A percentile compares a stretch with the other conserved stretches of the same genome.
phyloP scores from a whole-genome alignment of 257 asterid genomes.

The Verbena officinalis region DNA sequence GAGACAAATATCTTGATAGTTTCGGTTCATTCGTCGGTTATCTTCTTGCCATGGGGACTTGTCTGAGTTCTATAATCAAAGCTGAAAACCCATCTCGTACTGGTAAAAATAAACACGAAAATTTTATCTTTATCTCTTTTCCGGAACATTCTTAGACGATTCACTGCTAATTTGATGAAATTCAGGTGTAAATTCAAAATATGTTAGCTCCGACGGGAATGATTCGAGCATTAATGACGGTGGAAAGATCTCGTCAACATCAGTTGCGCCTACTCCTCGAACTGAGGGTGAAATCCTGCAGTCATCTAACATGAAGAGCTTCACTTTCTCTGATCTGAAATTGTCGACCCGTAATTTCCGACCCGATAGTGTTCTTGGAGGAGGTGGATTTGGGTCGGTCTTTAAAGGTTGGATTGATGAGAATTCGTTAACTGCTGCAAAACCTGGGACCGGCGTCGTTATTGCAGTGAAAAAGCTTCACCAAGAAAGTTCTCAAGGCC shows the following conservation, averaged over 20 bases:
- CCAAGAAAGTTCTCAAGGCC: slow-evolving; percentile 80
- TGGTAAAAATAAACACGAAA: slow-evolving; percentile 39
- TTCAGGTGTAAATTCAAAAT: slow-evolving; percentile 55
- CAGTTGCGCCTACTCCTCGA: slow-evolving; percentile 55
- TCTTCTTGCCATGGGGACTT: slow-evolving; percentile 57
- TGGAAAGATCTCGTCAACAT: slow-evolving; percentile 40
- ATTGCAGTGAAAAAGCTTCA: slow-evolving; percentile 84
- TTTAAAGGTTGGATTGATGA: slow-evolving; percentile 94
- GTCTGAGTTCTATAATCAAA: slow-evolving; percentile 60
- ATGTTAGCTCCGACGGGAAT: slow-evolving; percentile 49
- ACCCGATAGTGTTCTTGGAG: slow-evolving; percentile 82
- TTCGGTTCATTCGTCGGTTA: slow-evolving; percentile 3
- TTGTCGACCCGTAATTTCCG: slow-evolving; percentile 84
- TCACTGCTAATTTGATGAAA: slow-evolving; percentile 9
- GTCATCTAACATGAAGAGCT: slow-evolving; percentile 72
- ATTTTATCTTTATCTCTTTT: neutral
- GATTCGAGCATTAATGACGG: slow-evolving; percentile 38
- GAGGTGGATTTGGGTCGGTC: slow-evolving; percentile 88
- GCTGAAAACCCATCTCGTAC: slow-evolving; percentile 50
- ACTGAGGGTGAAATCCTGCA: slow-evolving; percentile 92
- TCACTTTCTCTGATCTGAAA: slow-evolving; percentile 61
- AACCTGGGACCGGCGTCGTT: slow-evolving; percentile 75
- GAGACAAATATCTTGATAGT: slow-evolving; percentile 20
- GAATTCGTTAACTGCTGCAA: slow-evolving; percentile 59
- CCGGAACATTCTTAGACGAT: neutral